Conservation (phyloP, 495 filamentous ascomycete genomes). For the Aspergillus panamensis region DNA sequence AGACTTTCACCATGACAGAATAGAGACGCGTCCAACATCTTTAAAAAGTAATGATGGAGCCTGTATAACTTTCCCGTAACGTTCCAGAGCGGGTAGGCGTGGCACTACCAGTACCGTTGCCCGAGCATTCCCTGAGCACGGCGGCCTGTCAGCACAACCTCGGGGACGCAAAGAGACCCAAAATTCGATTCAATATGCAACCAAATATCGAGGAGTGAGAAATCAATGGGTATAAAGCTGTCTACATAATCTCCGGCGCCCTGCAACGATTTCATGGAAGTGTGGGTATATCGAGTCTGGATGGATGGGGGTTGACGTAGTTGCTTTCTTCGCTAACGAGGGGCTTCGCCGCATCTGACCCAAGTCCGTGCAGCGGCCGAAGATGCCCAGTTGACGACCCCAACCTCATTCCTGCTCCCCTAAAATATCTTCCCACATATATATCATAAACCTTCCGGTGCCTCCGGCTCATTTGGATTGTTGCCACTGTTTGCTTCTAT, state of each 20-base stretch:
- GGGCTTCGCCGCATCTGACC: slow-evolving; percentile 26
- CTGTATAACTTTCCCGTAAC: too few species aligned
- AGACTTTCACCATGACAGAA: too few species aligned
- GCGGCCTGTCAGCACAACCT: too few species aligned
- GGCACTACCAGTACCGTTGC: too few species aligned
- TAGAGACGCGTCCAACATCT: too few species aligned
- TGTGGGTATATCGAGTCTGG: not conserved
- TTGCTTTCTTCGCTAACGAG: slow-evolving; percentile 16
- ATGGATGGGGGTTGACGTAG: slow-evolving; percentile 22
- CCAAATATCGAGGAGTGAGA: too few species aligned
- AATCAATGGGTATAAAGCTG: too few species aligned
- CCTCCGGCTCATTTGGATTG: not conserved
- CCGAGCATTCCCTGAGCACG: too few species aligned
- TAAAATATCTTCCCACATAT: not conserved
- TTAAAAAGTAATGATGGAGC: too few species aligned
- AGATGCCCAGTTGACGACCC: slow-evolving; percentile 1
- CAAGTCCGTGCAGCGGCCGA: slow-evolving; percentile 18
- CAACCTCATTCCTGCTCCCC: not conserved
- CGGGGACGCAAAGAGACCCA: too few species aligned
- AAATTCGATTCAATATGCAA: too few species aligned
- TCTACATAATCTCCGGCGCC: not conserved
- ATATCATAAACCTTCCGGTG: not conserved
- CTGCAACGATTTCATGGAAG: not conserved
- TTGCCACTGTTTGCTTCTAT: not conserved
- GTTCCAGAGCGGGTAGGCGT: too few species aligned